phyloP scores from a whole-genome alignment of 169 alveolate genomes.

The Cryptosporidium felis region DNA sequence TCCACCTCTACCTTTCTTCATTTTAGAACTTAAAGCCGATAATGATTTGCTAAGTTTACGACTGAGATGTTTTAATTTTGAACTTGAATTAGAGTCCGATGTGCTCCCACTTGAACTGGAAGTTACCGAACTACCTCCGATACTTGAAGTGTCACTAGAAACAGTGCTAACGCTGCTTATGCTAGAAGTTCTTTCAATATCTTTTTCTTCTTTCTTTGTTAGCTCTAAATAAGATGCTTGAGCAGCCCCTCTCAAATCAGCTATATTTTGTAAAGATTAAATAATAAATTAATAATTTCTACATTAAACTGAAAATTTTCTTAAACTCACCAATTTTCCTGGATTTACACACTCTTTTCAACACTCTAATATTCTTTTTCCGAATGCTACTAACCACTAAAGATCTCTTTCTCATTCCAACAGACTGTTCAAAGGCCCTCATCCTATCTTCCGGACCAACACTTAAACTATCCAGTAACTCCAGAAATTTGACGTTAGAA shows the following conservation, averaged over 20 bases:
- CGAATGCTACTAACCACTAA: neutral
- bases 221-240: neutral
- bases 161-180: neutral
- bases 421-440: neutral
- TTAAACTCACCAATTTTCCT: neutral
- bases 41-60: no score
- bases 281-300: neutral
- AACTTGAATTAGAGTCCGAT: neutral
- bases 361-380: neutral
- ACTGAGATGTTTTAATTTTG: no score
- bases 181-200: neutral
- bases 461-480: neutral
- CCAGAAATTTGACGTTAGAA: neutral
- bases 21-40: neutral
- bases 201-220: neutral
- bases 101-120: neutral
- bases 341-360: neutral
- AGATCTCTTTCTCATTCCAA: neutral
- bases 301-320: neutral
- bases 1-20: neutral
- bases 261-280: neutral
- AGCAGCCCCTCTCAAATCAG: slow-evolving; percentile 7
- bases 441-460: neutral
- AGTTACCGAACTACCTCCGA: neutral
- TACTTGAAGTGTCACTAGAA: neutral